Evolutionary conservation across 1,284 basidiomycete genomes (phyloP), one percentile per base, ranked within the genome.

Genomic region (Ustanciosporium gigantosporum): DNA sequence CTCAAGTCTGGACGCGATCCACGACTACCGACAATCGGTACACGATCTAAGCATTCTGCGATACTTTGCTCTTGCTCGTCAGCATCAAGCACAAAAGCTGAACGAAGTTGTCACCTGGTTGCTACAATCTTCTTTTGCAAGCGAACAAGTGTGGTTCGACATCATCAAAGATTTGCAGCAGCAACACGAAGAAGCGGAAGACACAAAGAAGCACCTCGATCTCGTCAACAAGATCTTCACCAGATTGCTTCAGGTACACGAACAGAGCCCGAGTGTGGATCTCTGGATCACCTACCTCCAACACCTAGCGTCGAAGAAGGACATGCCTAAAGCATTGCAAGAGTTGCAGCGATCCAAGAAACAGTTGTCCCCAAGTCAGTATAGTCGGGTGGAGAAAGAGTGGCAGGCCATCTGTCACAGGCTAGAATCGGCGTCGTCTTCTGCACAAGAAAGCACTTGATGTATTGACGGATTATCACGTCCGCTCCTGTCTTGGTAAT

Each of bases 1-100:
- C 11, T 20, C 31, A 2, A 43, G 44, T 23, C 31, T 61, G 8
- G 47, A 55, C 34, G 58, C 43, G n/a, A 43, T 58, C 16, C 51
- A 53, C 5, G 35, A 32, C 7, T 42, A 47, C 17, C 55, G 55
- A 19, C 61, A 65, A 32, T 39, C 40, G 8, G 37, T 53, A 7
- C 61, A 65, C 47, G 61, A 65, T 20, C 21, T 50, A 25, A 46
- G 46, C 41, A 41, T 65, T 16, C 29, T 46, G 34, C 53, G 61
- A 20, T 65, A 59, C 44, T 21, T 55, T 23, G 36, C 27, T 24
- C 36, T 41, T 23, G 46, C 46, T n/a, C n/a, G n/a, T n/a, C n/a
- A n/a, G n/a, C n/a, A n/a, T n/a, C n/a, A n/a, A n/a, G n/a, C n/a
- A n/a, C n/a, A n/a, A n/a, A n/a, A n/a, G n/a, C n/a, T n/a, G n/a